phyloP scores from a whole-genome alignment of 2,329 filamentous ascomycete species.

The Alternaria gansuensis region DNA sequence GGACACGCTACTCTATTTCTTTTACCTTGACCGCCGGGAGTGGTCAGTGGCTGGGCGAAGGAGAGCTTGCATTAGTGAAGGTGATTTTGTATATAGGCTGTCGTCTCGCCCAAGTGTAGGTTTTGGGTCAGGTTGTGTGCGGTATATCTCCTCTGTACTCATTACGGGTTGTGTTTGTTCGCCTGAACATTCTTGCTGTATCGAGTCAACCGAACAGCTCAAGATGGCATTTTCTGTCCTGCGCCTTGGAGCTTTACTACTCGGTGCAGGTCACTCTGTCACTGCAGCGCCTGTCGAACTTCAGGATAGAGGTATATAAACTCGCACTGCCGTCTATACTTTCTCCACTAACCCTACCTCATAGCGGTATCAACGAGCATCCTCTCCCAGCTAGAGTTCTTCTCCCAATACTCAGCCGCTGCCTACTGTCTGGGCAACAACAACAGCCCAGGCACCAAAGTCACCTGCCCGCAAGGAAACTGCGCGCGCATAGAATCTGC shows the following conservation, averaged over 20 bases:
- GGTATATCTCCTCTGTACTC: not conserved
- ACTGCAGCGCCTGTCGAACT: conserved; percentile 41
- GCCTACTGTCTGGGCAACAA: conserved; percentile 63
- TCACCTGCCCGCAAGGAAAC: conserved; percentile 58
- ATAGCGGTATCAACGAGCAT: conserved; percentile 53
- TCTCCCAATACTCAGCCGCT: conserved; percentile 63
- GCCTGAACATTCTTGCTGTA: not conserved
- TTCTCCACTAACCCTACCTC: not conserved
- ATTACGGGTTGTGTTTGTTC: not conserved
- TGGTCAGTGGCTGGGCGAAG: not conserved
- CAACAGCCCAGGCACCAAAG: conserved; percentile 54
- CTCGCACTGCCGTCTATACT: not conserved
- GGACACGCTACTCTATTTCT: conserved; percentile 2
- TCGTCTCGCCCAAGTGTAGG: not conserved
- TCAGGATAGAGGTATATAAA: conserved; percentile 39
- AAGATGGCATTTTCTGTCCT: conserved; percentile 29
- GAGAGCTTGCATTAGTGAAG: not conserved
- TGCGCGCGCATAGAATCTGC: conserved; percentile 61
- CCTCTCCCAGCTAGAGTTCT: conserved; percentile 57
- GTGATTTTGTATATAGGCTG: conserved; percentile 12
- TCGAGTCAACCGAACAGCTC: not conserved
- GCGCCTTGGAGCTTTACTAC: conserved; percentile 30
- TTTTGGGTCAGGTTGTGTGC: not conserved
- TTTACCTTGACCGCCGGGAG: conserved; percentile 6
- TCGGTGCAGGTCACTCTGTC: conserved; percentile 34